Evolutionary conservation across 208 protist species (phyloP), one percentile per base, ranked within the genome.

Genomic region (Leishmania guyanensis): DNA sequence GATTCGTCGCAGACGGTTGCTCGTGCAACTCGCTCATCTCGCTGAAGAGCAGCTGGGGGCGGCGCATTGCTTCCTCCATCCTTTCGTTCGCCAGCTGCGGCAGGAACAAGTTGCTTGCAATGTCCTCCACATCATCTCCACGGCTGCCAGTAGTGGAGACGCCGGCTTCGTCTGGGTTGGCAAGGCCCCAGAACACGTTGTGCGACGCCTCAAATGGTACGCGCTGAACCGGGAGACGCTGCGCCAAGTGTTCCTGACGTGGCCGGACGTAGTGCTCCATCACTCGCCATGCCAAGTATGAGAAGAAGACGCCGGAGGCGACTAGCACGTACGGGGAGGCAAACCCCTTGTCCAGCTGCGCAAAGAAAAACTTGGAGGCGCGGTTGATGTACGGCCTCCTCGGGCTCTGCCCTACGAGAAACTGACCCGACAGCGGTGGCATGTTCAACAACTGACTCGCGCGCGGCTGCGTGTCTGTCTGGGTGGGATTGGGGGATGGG

Each of bases 101-200:
- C 46, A 81, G 29, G 71, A 87, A 91, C 50, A 83, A 68, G 54
- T 82, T 81, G n/a, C 68, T 76, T 5, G 80, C 77, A 65, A 80
- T 62, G 8, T 82, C 86, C 53, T 82, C 80, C 36, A 71, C 70
- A 50, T 43, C 79, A 22, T 68, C 62, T 3, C 62, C 69, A 14
- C 77, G 73, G 68, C 65, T 68, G n/a, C 54, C 68, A 64, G n/a
- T 9, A 48, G 79, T 48, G 48, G 70, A 50, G 14, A 50, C 51
- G 36, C 33, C 29, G 20, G 54, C 33, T 10, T 58, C 36, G 60
- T 53, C 48, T 16, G 68, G 20, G 70, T 79, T 87, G 43, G 81
- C 56, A 43, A 95, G 80, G 12, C 92, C 92, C 94, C 94, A 97
- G 65, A 96, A 94, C 26, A 77, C 64, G 79, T 97, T 96, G 88